Evolutionary conservation across 2,329 filamentous ascomycete genomes (phyloP).

Genomic region (Xylaria sp.): DNA sequence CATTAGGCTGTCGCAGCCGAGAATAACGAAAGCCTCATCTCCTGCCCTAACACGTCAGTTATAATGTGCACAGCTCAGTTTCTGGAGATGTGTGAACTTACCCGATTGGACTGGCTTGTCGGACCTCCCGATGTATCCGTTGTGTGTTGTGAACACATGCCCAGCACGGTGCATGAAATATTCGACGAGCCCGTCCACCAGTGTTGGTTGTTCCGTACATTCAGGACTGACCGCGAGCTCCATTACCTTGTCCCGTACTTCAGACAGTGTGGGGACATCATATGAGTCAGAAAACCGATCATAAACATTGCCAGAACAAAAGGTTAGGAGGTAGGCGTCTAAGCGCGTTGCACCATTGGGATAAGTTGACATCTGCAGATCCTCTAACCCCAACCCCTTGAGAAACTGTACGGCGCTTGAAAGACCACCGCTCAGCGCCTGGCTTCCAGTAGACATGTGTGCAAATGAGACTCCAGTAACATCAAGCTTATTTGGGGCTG

Average conservation of each 20-base stretch:
- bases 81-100: constrained; percentile 2
- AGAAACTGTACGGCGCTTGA: constrained; percentile 4
- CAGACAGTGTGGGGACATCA: not conserved
- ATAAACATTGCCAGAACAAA: constrained; percentile 6
- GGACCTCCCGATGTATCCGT: constrained; percentile 31
- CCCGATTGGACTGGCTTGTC: constrained; percentile 16
- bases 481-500: constrained; percentile 19
- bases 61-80: not conserved
- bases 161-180: not conserved
- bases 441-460: constrained; percentile 15
- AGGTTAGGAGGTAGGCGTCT: constrained; percentile 35
- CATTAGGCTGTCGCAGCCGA: constrained; percentile 36
- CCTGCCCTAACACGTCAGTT: constrained; percentile 27
- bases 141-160: constrained; percentile 24
- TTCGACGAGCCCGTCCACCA: not conserved
- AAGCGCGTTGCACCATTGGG: constrained; percentile 32
- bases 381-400: constrained; percentile 1
- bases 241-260: not conserved
- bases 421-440: not conserved
- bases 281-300: not conserved
- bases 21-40: constrained; percentile 39
- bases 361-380: constrained; percentile 18
- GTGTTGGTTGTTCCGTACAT: not conserved
- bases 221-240: too few relatives aligned
- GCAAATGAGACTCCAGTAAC: constrained; percentile 28